Percentiles rank a stretch among this genome's conserved stretches.
phyloP scores from a whole-genome alignment of 495 filamentous ascomycete species.

The Aspergillus sclerotiicarbonarius region DNA sequence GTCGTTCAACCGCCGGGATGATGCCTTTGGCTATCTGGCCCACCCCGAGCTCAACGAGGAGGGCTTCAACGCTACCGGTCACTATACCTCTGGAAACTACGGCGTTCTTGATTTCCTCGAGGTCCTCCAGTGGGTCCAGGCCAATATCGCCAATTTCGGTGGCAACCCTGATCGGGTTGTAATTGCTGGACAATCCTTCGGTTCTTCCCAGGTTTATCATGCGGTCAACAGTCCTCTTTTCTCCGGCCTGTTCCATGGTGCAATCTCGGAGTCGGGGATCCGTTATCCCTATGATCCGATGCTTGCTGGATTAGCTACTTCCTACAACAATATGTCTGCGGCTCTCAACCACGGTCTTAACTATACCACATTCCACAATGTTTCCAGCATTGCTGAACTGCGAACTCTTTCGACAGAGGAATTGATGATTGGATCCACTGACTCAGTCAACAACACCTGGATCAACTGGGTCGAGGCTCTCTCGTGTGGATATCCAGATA shows the following conservation, averaged over 20 bases:
- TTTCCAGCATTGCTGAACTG: conserved; percentile 24
- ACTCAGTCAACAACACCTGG: conserved; percentile 21
- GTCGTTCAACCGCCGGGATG: conserved; percentile 70
- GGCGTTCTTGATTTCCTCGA: conserved; percentile 24
- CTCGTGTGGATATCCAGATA: conserved; percentile 22
- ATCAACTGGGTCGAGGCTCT: conserved; percentile 31
- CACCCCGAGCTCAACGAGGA: conserved; percentile 50
- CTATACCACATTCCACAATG: conserved; percentile 27
- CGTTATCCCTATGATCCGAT: conserved; percentile 30
- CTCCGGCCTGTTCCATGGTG: conserved; percentile 29
- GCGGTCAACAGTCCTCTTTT: conserved; percentile 29
- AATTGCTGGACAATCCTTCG: conserved; percentile 43
- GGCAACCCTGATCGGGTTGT: conserved; percentile 54
- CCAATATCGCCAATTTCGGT: conserved; percentile 56
- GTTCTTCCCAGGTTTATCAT: conserved; percentile 43
- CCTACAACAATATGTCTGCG: conserved; percentile 27
- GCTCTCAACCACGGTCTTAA: conserved; percentile 22
- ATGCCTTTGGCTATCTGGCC: conserved; percentile 65
- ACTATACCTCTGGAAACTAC: conserved; percentile 46
- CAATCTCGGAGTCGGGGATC: conserved; percentile 28
- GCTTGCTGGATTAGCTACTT: conserved; percentile 26
- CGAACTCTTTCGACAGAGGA: conserved; percentile 26
- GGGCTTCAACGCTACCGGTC: conserved; percentile 20
- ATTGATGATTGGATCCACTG: conserved; percentile 21
- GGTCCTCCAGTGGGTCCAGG: conserved; percentile 52